These are phyloP conservation scores for Gossypium rotundifolium DNA, from an alignment of 345 rosid genomes.

Conservation along the genomic window DNA sequence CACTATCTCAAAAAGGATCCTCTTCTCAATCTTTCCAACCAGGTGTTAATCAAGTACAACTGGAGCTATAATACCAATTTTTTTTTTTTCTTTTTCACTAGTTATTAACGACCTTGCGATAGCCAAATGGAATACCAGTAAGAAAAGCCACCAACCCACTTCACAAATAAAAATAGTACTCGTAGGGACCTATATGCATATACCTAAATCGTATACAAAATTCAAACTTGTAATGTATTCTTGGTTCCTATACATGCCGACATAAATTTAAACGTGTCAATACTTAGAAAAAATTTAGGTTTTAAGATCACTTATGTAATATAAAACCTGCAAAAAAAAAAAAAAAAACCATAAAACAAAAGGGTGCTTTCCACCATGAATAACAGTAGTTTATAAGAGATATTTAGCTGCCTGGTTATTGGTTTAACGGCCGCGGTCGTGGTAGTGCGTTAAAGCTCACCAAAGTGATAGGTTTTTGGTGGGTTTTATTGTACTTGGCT, in stretches of 20 bases:
- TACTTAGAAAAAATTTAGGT: neutral
- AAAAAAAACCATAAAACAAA: neutral
- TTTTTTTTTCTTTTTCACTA: too few species aligned
- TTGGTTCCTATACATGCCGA: neutral
- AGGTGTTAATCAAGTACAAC: neutral
- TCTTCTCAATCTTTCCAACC: neutral
- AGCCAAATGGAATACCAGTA: neutral
- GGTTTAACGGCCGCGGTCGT: neutral
- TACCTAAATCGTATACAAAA: neutral
- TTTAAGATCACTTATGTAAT: neutral
- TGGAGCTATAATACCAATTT: neutral
- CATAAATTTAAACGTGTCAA: slow-evolving; percentile 1
- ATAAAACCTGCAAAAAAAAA: neutral
- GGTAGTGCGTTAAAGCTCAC: slow-evolving; percentile 3
- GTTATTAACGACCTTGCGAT: neutral
- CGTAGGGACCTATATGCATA: neutral
- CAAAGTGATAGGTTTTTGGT: neutral
- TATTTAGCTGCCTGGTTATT: neutral
- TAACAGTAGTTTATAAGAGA: neutral
- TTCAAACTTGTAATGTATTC: neutral
- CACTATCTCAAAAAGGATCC: neutral
- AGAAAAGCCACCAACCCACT: slow-evolving; percentile 5
- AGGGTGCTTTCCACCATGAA: neutral
- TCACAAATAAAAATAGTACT: neutral
- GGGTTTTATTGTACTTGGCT: neutral